These are phyloP conservation scores for Candida koratica DNA, from an alignment of 805 yeast species.

Conservation along the genomic window DNA sequence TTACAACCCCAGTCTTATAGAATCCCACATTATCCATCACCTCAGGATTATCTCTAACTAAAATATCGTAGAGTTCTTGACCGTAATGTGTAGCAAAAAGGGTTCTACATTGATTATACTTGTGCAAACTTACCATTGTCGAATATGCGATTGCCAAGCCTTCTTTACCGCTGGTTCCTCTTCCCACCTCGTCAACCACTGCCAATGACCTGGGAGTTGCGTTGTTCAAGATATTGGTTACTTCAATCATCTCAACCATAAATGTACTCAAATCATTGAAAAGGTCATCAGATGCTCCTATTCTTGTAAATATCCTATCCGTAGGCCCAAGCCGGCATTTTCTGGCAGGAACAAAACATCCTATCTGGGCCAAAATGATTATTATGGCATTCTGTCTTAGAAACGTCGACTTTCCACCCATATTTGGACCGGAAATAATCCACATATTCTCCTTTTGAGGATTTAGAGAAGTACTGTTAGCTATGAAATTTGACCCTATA, in stretches of 20 bases:
- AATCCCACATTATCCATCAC: constrained; percentile 25
- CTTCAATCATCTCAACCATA: constrained; percentile 75
- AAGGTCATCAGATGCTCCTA: constrained; percentile 83
- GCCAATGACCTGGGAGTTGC: constrained; percentile 61
- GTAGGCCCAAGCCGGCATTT: constrained; percentile 60
- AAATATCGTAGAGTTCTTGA: constrained; percentile 35
- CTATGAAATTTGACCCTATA: constrained; percentile 45
- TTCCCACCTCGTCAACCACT: constrained; percentile 71
- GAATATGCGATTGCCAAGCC: constrained; percentile 86
- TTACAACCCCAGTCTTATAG: constrained; percentile 29
- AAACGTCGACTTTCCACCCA: constrained; percentile 84
- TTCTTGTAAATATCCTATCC: constrained; percentile 74
- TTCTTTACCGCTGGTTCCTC: constrained; percentile 84
- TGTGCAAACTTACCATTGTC: constrained; percentile 52
- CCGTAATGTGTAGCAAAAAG: constrained; percentile 89
- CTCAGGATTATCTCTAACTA: constrained; percentile 13
- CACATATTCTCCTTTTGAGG: constrained; percentile 23
- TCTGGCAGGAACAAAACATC: constrained; percentile 66
- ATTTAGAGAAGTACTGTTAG: constrained; percentile 31
- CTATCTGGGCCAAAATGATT: constrained; percentile 60
- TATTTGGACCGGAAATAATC: constrained; percentile 79
- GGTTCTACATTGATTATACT: constrained; percentile 58
- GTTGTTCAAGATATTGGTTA: constrained; percentile 51
- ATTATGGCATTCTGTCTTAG: constrained; percentile 71
- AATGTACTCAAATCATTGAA: constrained; percentile 78